Base-by-base conservation (phyloP, 345 rosid genomes). In the Clausena lansium region DNA sequence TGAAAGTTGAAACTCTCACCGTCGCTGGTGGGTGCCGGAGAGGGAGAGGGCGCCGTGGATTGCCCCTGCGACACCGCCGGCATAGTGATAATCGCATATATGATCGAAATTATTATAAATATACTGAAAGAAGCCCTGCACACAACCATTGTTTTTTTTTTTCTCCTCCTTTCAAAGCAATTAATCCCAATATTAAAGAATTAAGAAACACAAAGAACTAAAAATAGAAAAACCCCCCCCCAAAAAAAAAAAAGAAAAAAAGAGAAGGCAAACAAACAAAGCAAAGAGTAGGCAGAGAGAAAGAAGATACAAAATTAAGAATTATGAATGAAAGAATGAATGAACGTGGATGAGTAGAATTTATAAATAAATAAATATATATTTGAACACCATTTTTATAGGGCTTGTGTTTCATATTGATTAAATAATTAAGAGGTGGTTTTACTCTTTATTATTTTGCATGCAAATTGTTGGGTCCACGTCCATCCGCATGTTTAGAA, bases 21-120 rank as follows among this genome's bases (percentile, higher is more conserved):
- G 54, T 93, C 98, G 83, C 85, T 89, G 74, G 89, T 72, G 81
- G 94, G 89, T 67, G 91, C 88, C 14, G 96, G 92, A 71, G 97
- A 89, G 14, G 96, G 92, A 71, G 97, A 89, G 14, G 92, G 89
- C 66, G 94, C 88, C 15, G 85, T 2, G 22, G 87, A 74, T 74
- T 88, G 94, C 1, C 90, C 87, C 30, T 82, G 95, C 81, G 84
- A 84, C 71, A 87, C 50, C 41, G 92, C 55, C 41, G 94, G 92
- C 83, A 87, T 77, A 30, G 84, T 77, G 77, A 84, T 30, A 39
- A 63, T 73, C 82, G 88, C 77, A 79, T 77, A 80, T 54, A 87
- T 60, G 33, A 85, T 50, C 67, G 78, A 27, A 59, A 83, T 62
- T 71, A 84, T 8, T 73, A 85, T 85, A 39, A 91, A 63, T 61